phyloP scores from a whole-genome alignment of 805 yeast genomes.

The Wickerhamomyces queroliae region DNA sequence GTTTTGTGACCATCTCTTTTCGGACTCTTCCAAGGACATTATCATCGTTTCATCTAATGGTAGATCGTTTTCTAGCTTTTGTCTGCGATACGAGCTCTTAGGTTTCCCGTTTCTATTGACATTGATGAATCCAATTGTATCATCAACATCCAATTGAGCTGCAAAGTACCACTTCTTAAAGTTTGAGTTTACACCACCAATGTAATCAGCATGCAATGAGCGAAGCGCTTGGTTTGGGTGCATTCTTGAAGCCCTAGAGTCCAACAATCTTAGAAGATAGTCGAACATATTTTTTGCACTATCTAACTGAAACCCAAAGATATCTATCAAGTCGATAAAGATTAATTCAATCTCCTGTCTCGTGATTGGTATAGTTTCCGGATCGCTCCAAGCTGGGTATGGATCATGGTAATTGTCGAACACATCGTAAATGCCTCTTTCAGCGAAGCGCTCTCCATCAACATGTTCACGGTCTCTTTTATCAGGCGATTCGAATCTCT shows the following conservation, averaged over 20 bases:
- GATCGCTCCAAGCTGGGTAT: slow-evolving; percentile 48
- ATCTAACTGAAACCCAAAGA: slow-evolving; percentile 68
- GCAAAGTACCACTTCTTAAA: slow-evolving; percentile 77
- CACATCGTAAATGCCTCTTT: slow-evolving; percentile 34
- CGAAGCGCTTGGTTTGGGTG: slow-evolving; percentile 48
- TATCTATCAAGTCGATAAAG: slow-evolving; percentile 42
- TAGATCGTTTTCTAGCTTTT: slow-evolving; percentile 1
- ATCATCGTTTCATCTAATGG: neutral
- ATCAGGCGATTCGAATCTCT: slow-evolving; percentile 26
- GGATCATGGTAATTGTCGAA: slow-evolving; percentile 39
- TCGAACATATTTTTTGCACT: slow-evolving; percentile 64
- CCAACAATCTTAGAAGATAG: slow-evolving; percentile 53
- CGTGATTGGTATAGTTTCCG: slow-evolving; percentile 38
- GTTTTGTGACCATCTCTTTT: slow-evolving; percentile 43
- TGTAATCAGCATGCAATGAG: slow-evolving; percentile 66
- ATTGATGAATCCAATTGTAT: slow-evolving; percentile 33
- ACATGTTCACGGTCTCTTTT: slow-evolving; percentile 14
- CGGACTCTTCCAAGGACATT: slow-evolving; percentile 34
- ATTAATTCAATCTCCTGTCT: slow-evolving; percentile 50
- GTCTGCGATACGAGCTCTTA: slow-evolving; percentile 9
- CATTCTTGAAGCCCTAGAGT: slow-evolving; percentile 66
- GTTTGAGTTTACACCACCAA: slow-evolving; percentile 66
- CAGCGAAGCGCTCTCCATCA: slow-evolving; percentile 33
- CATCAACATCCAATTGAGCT: slow-evolving; percentile 59
- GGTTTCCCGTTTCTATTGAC: slow-evolving; percentile 20